These are phyloP conservation scores for Hyparrhenia diplandra DNA, from an alignment of 176 grass and related monocot genomes.

Conservation along the genomic window DNA sequence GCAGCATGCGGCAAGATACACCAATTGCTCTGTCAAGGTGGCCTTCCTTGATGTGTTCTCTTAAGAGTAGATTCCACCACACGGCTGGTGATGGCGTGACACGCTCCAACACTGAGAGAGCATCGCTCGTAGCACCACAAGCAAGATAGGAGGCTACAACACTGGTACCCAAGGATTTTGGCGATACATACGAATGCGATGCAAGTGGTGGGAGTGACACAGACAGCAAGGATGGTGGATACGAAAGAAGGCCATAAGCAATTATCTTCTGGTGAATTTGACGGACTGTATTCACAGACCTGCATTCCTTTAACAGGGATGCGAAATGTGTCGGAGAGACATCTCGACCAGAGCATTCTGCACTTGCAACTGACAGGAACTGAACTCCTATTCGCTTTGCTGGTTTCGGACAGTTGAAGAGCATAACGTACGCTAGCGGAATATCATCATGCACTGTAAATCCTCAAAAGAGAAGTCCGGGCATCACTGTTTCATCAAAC, in stretches of 20 bases:
- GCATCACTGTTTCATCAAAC: conserved; percentile 25
- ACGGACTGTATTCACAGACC: conserved; percentile 26
- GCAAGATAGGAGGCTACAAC: conserved; percentile 44
- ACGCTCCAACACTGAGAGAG: conserved; percentile 51
- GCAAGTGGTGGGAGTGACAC: conserved; percentile 27
- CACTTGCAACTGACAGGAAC: conserved; percentile 30
- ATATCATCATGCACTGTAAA: conserved; percentile 6
- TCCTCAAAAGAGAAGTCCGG: conserved; percentile 9
- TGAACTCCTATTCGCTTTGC: not conserved
- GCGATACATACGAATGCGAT: conserved; percentile 34
- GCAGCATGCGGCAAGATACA: conserved; percentile 59
- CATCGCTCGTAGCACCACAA: conserved; percentile 30
- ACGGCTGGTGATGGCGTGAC: conserved; percentile 46
- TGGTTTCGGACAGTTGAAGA: conserved; percentile 13
- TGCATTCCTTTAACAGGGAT: conserved; percentile 46
- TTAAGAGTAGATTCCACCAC: conserved; percentile 73
- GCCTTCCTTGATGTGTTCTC: conserved; percentile 55
- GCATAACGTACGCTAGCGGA: conserved; percentile 23
- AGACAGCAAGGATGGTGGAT: conserved; percentile 20
- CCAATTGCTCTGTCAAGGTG: conserved; percentile 50
- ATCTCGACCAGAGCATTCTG: conserved; percentile 21
- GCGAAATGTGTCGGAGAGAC: conserved; percentile 26
- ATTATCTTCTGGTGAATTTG: conserved; percentile 52
- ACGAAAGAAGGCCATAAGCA: conserved; percentile 36
- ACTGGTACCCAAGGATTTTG: conserved; percentile 36